Base-by-base conservation (phyloP, 305 asterid genomes). In the Petunia hybrid region DNA sequence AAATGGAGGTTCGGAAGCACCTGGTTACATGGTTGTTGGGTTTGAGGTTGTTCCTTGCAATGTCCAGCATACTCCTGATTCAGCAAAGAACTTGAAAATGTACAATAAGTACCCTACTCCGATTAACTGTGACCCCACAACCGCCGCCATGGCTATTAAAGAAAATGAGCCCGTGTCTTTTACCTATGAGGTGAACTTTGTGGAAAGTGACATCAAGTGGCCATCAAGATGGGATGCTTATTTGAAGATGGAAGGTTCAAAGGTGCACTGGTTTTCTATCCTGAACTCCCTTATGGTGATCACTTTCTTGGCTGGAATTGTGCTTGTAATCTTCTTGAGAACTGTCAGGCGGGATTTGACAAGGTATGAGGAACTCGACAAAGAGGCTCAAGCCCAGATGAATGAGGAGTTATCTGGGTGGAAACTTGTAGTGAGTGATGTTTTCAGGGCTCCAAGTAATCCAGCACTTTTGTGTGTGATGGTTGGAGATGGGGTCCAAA, bases 381-480 rank as follows among this genome's bases (percentile, higher is more conserved):
- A 87, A 82, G 87, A 87, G 63, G 87, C 90, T 39, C 90, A 87
- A 77, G 87, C 90, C 66, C 90, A 85, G 82, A 85, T 87, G 88
- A 87, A 87, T 42, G 90, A 87, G 82, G 90, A 87, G 82, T 70
- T 87, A 56, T 87, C 90, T 2, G 90, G 90, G 14, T 87, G 90
- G 90, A 87, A 87, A 79, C 86, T 87, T 42, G 90, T 87, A 0
- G 90, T 87, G 7, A 86, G 83, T 75, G 90, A 87, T 81, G 90
- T 87, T 41, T 87, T 87, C 78, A 83, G 90, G 65, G 87, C 87
- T 74, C 90, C 90, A 31, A 80, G 82, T 63, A 79, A 85, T 61
- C 87, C 90, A 1, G 46, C 83, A 10, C 88, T 87, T 71, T 45
- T 87, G 78, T 87, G 90, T 35, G 90, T 85, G 74, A 83, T 87